Evolutionary conservation across 129 eudicot genomes (phyloP).

Genomic region (Flaveria sonorensis): DNA sequence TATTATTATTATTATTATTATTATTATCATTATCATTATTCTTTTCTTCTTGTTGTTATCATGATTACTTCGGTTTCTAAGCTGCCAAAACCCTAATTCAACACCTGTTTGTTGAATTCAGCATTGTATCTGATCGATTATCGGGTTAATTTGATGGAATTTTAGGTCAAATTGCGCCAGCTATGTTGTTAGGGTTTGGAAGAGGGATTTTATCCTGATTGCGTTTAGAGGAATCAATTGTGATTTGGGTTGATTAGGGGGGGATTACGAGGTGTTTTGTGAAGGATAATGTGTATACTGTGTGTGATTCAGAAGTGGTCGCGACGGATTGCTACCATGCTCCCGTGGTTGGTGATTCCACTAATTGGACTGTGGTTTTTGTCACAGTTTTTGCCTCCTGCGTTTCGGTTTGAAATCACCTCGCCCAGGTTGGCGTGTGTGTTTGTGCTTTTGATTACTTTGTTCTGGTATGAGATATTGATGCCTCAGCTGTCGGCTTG

Average conservation of each 20-base stretch:
- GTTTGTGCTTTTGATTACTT: slow-evolving; percentile 69
- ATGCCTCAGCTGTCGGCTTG: slow-evolving; percentile 88
- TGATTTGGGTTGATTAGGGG: slow-evolving; percentile 2
- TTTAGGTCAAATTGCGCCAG: slow-evolving; percentile 42
- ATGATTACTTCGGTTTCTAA: slow-evolving; percentile 19
- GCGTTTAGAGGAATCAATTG: neutral
- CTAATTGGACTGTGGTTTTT: slow-evolving; percentile 85
- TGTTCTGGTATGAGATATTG: slow-evolving; percentile 89
- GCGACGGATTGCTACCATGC: slow-evolving; percentile 87
- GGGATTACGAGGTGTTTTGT: slow-evolving; percentile 27
- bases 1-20: no score
- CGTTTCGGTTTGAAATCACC: slow-evolving; percentile 82
- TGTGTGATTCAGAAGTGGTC: slow-evolving; percentile 98
- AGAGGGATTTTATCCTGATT: slow-evolving; percentile 27
- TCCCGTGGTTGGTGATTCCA: slow-evolving; percentile 95
- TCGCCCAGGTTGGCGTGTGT: slow-evolving; percentile 90
- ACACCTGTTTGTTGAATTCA: neutral
- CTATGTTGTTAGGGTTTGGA: slow-evolving; percentile 54
- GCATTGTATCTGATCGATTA: slow-evolving; percentile 19
- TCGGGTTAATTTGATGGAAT: slow-evolving; percentile 11
- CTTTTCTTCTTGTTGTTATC: slow-evolving; percentile 29
- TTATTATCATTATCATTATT: neutral
- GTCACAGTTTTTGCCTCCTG: slow-evolving; percentile 90
- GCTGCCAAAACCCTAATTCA: slow-evolving; percentile 39
- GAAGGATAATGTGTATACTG: slow-evolving; percentile 96